Percentiles rank a stretch among this genome's conserved stretches.
Evolutionary conservation across 169 alveolate genomes (phyloP).

Genomic region (Cryptosporidium ryanae): DNA sequence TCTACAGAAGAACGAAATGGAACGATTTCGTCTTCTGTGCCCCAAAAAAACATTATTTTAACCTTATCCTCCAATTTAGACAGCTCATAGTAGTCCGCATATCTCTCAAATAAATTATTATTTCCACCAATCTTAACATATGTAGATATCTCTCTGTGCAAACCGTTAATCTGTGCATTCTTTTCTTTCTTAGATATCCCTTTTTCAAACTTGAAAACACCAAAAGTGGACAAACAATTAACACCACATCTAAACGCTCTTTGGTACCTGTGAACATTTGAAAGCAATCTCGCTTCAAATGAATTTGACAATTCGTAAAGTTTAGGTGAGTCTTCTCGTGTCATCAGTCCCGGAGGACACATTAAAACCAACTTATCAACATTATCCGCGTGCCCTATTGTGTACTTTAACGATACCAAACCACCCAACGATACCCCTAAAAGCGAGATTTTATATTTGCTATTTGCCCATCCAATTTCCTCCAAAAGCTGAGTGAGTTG

Average conservation of each 20-base stretch:
- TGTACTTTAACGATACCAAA: conserved; percentile 17
- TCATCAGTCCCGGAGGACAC: conserved; percentile 59
- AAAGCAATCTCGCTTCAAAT: neutral
- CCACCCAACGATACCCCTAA: conserved; percentile 66
- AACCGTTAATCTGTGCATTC: neutral
- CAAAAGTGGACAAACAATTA: neutral
- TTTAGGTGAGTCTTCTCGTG: conserved; percentile 9
- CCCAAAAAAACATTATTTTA: conserved; percentile 40
- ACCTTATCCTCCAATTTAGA: conserved; percentile 1
- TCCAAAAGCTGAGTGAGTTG: conserved; percentile 18
- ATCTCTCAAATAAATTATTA: conserved; percentile 18
- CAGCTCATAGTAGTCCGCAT: conserved; percentile 6
- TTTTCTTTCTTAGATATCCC: neutral
- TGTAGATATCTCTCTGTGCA: neutral
- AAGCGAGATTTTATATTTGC: neutral
- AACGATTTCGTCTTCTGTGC: conserved; percentile 7
- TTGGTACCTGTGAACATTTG: conserved; percentile 9
- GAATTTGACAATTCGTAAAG: conserved; percentile 31
- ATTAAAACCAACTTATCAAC: conserved; percentile 4
- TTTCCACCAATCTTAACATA: conserved; percentile 20
- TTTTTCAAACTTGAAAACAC: neutral
- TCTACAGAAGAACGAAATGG: conserved; percentile 32
- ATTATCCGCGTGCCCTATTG: conserved; percentile 24
- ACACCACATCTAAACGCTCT: conserved; percentile 8
- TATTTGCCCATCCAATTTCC: conserved; percentile 16